Evolutionary conservation across 1,284 basidiomycete genomes (phyloP), one percentile per base, ranked within the genome.

Genomic region (Irpex sp.): DNA sequence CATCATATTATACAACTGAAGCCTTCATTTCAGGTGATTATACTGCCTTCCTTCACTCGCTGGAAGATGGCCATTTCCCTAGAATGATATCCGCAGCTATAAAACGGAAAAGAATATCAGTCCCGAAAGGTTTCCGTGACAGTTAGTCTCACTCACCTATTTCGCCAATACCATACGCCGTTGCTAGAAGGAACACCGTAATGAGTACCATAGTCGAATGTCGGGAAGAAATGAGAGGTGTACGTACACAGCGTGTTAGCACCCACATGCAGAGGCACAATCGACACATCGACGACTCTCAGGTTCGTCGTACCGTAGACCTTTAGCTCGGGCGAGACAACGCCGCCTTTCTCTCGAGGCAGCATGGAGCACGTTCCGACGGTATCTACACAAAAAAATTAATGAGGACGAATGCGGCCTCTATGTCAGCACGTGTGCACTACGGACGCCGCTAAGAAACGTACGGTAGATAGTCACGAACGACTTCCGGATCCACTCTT

Each of bases 291-390:
- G 35, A 67, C 68, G 37, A 73, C 70, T 8, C 72, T 63, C 12
- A 73, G 49, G 57, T 73, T 73, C 28, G 55, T 53, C 10, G 72
- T 71, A 2, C 72, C 72, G 60, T 73, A 72, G 21, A 57, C 66
- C 51, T 83, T 58, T 19, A 58, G 42, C 45, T 42, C 56, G 19
- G 37, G 56, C n/a, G 33, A 33, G 39, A 58, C 82, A 35, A 84
- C 82, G 65, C 82, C 82, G 45, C 81, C 80, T 61, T 75, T 67
- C 45, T 75, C 74, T 53, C 74, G 68, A 12, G 82, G 82, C 51
- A 83, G 69, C 82, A 83, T 83, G 23, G 66, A 64, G 45, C 61
- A 63, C 1, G 66, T 62, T 2, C 65, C 65, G 10, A 36, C 58
- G 18, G 67, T 66, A 53, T 68, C 9, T 72, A 68, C 28, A 33